A percentile compares a stretch with the other conserved stretches of the same genome.
phyloP scores from a whole-genome alignment of 2,329 filamentous ascomycete genomes.

The Microdochium nivale region DNA sequence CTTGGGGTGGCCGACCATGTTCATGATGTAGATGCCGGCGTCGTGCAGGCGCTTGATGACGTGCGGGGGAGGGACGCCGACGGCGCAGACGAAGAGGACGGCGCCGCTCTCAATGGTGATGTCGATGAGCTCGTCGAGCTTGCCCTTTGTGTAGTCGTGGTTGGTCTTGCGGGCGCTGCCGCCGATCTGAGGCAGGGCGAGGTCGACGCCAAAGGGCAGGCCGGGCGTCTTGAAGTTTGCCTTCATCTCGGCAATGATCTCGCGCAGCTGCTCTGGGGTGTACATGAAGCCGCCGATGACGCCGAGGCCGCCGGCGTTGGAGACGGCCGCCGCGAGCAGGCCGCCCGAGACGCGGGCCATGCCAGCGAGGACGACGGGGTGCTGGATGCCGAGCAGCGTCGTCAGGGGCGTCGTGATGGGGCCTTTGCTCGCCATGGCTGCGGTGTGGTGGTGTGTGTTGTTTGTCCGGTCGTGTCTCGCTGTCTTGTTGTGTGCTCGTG shows the following conservation, averaged over 20 bases:
- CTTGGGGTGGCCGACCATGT: conserved; percentile 91
- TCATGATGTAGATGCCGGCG: conserved; percentile 82
- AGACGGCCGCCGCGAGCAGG: conserved; percentile 73
- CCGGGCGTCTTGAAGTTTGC: conserved; percentile 54
- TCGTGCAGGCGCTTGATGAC: conserved; percentile 71
- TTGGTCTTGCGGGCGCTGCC: conserved; percentile 81
- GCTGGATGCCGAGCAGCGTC: conserved; percentile 52
- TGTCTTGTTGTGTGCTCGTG: no score
- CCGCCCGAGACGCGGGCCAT: conserved; percentile 36
- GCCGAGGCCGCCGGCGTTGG: conserved; percentile 78
- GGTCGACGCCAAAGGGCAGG: conserved; percentile 83
- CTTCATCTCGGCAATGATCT: conserved; percentile 83
- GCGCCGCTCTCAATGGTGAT: conserved; percentile 82
- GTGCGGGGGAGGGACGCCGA: conserved; percentile 70
- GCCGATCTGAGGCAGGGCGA: conserved; percentile 84
- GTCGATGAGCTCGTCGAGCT: conserved; percentile 79
- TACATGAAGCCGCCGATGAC: conserved; percentile 66
- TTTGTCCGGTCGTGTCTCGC: no score
- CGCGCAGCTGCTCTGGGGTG: conserved; percentile 64
- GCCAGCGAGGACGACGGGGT: conserved; percentile 27
- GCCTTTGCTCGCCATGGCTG: conserved; percentile 30
- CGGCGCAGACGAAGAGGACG: conserved; percentile 75
- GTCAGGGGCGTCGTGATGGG: conserved; percentile 72
- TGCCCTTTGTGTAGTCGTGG: conserved; percentile 89
- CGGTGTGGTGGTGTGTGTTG: no score